A percentile compares a stretch with the other conserved stretches of the same genome.
phyloP scores from a whole-genome alignment of 805 yeast species.

The Candida ipomoeae region DNA sequence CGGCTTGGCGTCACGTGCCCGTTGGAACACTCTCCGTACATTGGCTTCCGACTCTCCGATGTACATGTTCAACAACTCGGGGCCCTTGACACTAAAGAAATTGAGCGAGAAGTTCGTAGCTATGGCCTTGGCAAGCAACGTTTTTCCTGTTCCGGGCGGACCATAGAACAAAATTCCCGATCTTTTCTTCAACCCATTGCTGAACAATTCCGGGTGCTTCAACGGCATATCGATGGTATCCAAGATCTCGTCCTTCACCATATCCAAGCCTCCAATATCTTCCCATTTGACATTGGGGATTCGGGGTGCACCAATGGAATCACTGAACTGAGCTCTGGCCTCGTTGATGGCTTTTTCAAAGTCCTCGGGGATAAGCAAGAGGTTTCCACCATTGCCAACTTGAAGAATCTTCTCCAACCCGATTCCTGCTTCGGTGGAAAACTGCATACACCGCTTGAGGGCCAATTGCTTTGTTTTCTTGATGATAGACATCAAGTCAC shows the following conservation, averaged over 20 bases:
- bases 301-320: constrained; percentile 93
- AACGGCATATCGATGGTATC: constrained; percentile 96
- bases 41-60: constrained; percentile 98
- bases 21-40: constrained; percentile 89
- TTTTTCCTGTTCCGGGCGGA: constrained; percentile 98
- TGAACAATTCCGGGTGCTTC: constrained; percentile 85
- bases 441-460: constrained; percentile 41
- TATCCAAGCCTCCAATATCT: constrained; percentile 92
- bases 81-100: constrained; percentile 96
- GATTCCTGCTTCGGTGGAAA: constrained; percentile 21
- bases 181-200: constrained; percentile 86
- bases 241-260: constrained; percentile 85
- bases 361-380: constrained; percentile 54
- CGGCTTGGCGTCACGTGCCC: constrained; percentile 94
- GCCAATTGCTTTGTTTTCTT: constrained; percentile 60
- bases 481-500: constrained; percentile 71
- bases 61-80: constrained; percentile 94
- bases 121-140: constrained; percentile 91
- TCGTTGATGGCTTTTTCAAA: constrained; percentile 67
- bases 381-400: constrained; percentile 52
- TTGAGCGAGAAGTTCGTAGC: constrained; percentile 93
- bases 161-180: constrained; percentile 95
- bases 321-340: constrained; percentile 85
- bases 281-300: constrained; percentile 96
- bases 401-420: constrained; percentile 30